Conservation (phyloP, 441 rosid genomes). For the Biscutella laevigata region DNA sequence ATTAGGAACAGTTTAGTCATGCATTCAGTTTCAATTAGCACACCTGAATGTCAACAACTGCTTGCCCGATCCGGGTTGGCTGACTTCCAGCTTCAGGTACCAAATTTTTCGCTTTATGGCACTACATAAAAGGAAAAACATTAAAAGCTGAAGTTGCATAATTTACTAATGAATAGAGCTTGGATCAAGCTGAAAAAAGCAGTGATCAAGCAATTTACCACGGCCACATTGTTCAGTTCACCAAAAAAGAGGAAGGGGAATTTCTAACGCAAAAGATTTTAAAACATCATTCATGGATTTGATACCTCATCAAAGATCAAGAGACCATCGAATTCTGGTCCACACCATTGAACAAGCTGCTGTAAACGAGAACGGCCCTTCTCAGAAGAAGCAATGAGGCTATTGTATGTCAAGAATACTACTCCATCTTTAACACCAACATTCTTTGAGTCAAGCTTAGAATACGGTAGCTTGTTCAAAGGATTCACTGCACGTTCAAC, state of each 20-base stretch:
- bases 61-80: slow-evolving; percentile 97
- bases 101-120: slow-evolving; percentile 98
- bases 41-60: slow-evolving; percentile 97
- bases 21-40: slow-evolving; percentile 17
- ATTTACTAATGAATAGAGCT: slow-evolving; percentile 5
- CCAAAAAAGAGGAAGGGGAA: not conserved
- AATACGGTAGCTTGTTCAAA: slow-evolving; percentile 90
- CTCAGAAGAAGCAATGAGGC: slow-evolving; percentile 99
- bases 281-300: slow-evolving; percentile 17
- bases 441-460: slow-evolving; percentile 92
- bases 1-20: slow-evolving; percentile 5
- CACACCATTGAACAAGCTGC: slow-evolving; percentile 99
- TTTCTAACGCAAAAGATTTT: not conserved
- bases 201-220: slow-evolving; percentile 11
- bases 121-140: slow-evolving; percentile 44
- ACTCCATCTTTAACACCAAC: slow-evolving; percentile 91
- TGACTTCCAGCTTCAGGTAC: slow-evolving; percentile 99
- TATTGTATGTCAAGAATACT: slow-evolving; percentile 86
- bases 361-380: slow-evolving; percentile 96
- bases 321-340: slow-evolving; percentile 81
- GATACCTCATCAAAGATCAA: slow-evolving; percentile 87
- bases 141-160: slow-evolving; percentile 29
- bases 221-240: slow-evolving; percentile 1
- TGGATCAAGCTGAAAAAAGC: not conserved
- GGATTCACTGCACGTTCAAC: slow-evolving; percentile 71